Conservation (phyloP, 176 grass and related monocot species). For the Dendrocalamus sinicus region DNA sequence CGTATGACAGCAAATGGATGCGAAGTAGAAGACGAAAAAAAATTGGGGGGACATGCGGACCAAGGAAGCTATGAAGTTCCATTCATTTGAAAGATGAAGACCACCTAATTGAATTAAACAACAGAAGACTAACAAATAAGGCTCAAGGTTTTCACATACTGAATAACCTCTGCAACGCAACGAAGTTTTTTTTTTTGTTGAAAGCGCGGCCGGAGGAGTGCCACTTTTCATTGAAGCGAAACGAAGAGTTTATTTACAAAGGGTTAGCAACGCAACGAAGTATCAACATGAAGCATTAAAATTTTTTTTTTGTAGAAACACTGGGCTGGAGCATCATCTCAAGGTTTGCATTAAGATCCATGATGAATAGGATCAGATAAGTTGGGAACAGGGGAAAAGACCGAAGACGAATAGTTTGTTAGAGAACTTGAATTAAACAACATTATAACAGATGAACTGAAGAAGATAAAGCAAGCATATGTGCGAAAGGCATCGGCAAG, state of each 20-base stretch:
- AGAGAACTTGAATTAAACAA: background rate
- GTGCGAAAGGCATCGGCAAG: background rate
- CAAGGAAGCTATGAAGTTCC: slow-evolving; percentile 38
- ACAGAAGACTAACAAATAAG: background rate
- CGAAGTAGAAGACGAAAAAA: slow-evolving; percentile 30
- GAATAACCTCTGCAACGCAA: background rate
- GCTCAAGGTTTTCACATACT: background rate
- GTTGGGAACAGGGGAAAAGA: background rate
- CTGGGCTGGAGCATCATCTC: background rate
- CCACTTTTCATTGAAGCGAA: too few relatives aligned
- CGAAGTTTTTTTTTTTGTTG: background rate
- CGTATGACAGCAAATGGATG: slow-evolving; percentile 22
- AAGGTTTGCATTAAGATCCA: background rate
- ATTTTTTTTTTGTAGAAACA: background rate
- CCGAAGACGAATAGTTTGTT: background rate
- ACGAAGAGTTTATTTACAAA: too few relatives aligned
- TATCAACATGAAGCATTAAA: background rate
- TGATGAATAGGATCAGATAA: background rate
- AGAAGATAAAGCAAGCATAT: slow-evolving; percentile 6
- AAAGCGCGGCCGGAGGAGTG: too few relatives aligned
- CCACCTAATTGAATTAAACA: slow-evolving; percentile 36
- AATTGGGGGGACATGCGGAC: slow-evolving; percentile 26
- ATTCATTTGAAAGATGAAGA: slow-evolving; percentile 44
- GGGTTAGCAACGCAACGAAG: background rate
- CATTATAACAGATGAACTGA: background rate